These are phyloP conservation scores for Euclidium syriacum DNA, from an alignment of 345 rosid species.

Conservation along the genomic window DNA sequence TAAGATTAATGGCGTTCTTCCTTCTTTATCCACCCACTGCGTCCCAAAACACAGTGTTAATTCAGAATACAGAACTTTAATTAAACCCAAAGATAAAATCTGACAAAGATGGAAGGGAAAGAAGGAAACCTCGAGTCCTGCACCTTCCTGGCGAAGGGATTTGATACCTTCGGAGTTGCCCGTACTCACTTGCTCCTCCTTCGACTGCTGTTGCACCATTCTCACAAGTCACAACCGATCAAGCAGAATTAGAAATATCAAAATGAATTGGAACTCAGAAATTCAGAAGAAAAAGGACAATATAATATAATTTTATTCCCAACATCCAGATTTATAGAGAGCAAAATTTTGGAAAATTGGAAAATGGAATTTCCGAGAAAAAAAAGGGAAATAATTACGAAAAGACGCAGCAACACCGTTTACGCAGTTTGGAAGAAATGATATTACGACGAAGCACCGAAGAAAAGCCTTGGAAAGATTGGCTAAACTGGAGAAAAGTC, in stretches of 20 bases:
- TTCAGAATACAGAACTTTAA: neutral
- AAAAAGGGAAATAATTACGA: no score
- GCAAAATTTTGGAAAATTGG: no score
- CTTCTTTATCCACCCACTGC: conserved; percentile 77
- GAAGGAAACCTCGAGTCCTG: conserved; percentile 62
- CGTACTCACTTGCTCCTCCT: conserved; percentile 61
- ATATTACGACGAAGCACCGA: no score
- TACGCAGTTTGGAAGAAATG: no score
- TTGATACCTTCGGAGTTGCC: conserved; percentile 64
- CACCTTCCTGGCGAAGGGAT: conserved; percentile 60
- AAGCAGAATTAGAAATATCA: neutral
- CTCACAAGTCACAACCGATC: no score
- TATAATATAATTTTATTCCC: no score
- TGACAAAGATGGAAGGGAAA: neutral
- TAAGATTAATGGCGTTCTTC: conserved; percentile 70
- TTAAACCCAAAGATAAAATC: neutral
- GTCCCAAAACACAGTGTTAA: neutral
- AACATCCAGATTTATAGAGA: no score
- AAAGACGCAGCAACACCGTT: no score
- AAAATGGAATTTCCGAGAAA: no score
- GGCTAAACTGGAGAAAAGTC: no score
- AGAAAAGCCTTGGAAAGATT: no score
- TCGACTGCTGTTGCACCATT: conserved; percentile 75
- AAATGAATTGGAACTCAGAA: neutral
- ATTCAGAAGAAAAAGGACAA: neutral